phyloP scores from a whole-genome alignment of 1,284 basidiomycete species.

The Ceratobasidium sp. region DNA sequence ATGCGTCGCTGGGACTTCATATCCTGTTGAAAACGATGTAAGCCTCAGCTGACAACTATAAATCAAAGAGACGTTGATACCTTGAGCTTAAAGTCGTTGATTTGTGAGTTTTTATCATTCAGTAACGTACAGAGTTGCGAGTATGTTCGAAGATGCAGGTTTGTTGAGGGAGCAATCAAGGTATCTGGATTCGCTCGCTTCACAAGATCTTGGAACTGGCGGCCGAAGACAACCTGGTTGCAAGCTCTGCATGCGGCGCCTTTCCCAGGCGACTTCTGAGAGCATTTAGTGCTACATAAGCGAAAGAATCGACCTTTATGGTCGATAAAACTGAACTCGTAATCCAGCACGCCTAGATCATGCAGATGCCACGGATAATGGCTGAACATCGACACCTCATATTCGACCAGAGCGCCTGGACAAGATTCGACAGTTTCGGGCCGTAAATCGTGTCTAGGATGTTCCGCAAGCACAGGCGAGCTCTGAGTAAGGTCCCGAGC shows the following conservation, averaged over 20 bases:
- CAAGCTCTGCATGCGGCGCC: neutral
- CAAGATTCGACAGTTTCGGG: neutral
- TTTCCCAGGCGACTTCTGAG: neutral
- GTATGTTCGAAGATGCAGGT: neutral
- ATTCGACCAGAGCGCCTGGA: neutral
- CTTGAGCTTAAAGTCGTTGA: neutral
- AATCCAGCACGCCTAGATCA: neutral
- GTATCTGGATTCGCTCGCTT: neutral
- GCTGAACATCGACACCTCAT: neutral
- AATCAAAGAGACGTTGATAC: neutral
- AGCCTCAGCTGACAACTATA: neutral
- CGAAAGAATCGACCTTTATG: neutral
- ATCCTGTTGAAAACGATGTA: neutral
- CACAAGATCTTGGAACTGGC: neutral
- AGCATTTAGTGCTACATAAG: neutral
- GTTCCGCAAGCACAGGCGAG: neutral
- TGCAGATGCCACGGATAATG: constrained; percentile 8
- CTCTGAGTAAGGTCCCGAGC: neutral
- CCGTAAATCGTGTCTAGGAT: neutral
- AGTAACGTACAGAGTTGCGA: neutral
- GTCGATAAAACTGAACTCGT: neutral
- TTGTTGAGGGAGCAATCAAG: neutral
- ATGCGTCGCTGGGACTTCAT: neutral
- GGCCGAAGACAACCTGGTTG: neutral
- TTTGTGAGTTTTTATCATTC: neutral